Conservation (phyloP, 2,329 filamentous ascomycete genomes). For the Penicillium janthinellum region DNA sequence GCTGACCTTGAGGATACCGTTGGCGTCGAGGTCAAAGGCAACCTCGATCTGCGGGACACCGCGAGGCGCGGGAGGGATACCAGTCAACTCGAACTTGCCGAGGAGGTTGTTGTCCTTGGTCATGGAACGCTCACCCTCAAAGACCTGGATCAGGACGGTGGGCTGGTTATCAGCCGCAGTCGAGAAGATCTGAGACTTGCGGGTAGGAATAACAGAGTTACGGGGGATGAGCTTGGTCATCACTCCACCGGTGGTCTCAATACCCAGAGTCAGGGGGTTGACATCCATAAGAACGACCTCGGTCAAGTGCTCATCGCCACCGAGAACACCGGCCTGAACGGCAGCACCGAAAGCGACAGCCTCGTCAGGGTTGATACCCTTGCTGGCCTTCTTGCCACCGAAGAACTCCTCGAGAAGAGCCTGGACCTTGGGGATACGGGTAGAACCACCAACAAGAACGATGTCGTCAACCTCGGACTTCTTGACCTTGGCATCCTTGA, state of each 20-base stretch:
- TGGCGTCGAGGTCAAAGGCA: slow-evolving; percentile 95
- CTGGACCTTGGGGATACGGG: slow-evolving; percentile 98
- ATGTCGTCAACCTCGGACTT: slow-evolving; percentile 95
- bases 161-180: slow-evolving; percentile 97
- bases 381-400: slow-evolving; percentile 91
- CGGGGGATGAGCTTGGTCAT: slow-evolving; percentile 97
- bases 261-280: slow-evolving; percentile 93
- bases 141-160: slow-evolving; percentile 92
- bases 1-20: slow-evolving; percentile 96
- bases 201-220: slow-evolving; percentile 91
- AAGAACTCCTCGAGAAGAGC: slow-evolving; percentile 95
- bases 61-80: slow-evolving; percentile 91
- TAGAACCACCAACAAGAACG: slow-evolving; percentile 96
- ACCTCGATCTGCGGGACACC: slow-evolving; percentile 98
- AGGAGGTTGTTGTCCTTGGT: slow-evolving; percentile 97
- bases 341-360: slow-evolving; percentile 97
- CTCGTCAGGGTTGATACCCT: slow-evolving; percentile 99
- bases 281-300: slow-evolving; percentile 93
- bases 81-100: slow-evolving; percentile 97
- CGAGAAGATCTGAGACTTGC: slow-evolving; percentile 97
- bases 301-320: slow-evolving; percentile 79
- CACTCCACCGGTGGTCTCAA: slow-evolving; percentile 94
- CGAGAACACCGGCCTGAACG: slow-evolving; percentile 93
- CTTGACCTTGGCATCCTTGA: slow-evolving; percentile 97
- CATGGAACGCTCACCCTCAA: slow-evolving; percentile 88